These are phyloP conservation scores for Aspergillus alliaceus DNA, from an alignment of 2,329 filamentous ascomycete genomes.

Conservation along the genomic window DNA sequence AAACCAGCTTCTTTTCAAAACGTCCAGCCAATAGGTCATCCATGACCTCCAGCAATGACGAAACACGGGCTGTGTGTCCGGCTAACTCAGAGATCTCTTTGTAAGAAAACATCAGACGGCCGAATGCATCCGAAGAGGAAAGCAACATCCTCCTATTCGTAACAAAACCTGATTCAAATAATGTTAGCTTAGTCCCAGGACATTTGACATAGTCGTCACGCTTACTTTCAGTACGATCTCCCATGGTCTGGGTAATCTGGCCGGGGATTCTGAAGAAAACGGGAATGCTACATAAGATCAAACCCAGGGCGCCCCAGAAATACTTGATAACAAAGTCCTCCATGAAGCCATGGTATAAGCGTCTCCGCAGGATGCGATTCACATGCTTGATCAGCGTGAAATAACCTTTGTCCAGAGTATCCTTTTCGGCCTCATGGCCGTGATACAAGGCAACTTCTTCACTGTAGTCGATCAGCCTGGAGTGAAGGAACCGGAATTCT, in stretches of 20 bases:
- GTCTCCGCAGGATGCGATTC: conserved; percentile 84
- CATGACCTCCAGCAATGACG: conserved; percentile 88
- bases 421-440: conserved; percentile 91
- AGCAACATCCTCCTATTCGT: conserved; percentile 91
- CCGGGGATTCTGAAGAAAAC: conserved; percentile 94
- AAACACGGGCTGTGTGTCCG: conserved; percentile 90
- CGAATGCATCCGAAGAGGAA: conserved; percentile 92
- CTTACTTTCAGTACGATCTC: conserved; percentile 60
- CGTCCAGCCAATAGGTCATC: conserved; percentile 85
- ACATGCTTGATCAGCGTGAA: conserved; percentile 99
- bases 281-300: conserved; percentile 88
- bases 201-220: background rate
- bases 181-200: background rate
- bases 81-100: conserved; percentile 95
- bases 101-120: conserved; percentile 95
- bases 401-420: conserved; percentile 95
- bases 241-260: conserved; percentile 52
- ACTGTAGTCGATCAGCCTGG: conserved; percentile 89
- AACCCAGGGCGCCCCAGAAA: conserved; percentile 92
- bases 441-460: conserved; percentile 92
- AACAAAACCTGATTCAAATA: conserved; percentile 66
- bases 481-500: conserved; percentile 95
- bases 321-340: conserved; percentile 99
- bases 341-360: conserved; percentile 98
- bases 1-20: conserved; percentile 96